Conservation (phyloP, 495 filamentous ascomycete species). For the Apodospora peruviana region DNA sequence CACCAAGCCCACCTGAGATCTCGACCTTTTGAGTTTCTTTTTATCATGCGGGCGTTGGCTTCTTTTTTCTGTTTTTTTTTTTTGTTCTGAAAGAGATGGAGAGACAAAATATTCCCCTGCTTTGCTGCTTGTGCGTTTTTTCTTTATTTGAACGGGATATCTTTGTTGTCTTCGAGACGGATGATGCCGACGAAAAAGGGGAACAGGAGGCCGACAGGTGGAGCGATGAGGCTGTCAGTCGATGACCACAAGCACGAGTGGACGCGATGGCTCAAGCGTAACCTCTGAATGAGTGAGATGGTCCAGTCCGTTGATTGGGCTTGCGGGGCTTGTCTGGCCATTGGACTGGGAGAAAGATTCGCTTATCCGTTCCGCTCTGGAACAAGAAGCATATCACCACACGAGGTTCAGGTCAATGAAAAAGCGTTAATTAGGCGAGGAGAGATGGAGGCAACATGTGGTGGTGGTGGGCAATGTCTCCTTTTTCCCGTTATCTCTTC, state of each 20-base stretch:
- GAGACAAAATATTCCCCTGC: conserved; percentile 33
- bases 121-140: conserved; percentile 17
- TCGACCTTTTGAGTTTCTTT: conserved; percentile 24
- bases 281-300: too few relatives aligned
- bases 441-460: too few relatives aligned
- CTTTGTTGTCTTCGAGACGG: conserved; percentile 18
- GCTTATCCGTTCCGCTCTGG: too few relatives aligned
- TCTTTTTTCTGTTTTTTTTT: conserved; percentile 26
- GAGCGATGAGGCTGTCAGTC: neutral
- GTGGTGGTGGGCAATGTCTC: neutral
- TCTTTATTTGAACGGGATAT: conserved; percentile 21
- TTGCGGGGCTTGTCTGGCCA: too few relatives aligned
- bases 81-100: too few relatives aligned
- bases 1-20: conserved; percentile 9
- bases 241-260: neutral
- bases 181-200: conserved; percentile 20
- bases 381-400: too few relatives aligned
- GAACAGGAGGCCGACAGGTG: neutral
- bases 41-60: conserved; percentile 32
- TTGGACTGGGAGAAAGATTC: too few relatives aligned
- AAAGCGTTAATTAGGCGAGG: neutral
- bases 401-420: too few relatives aligned
- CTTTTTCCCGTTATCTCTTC: neutral
- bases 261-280: too few relatives aligned
- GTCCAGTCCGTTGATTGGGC: too few relatives aligned